Percentiles rank a stretch among this genome's conserved stretches.
These are phyloP conservation scores for Candida tetrigidarum DNA, from an alignment of 1,139 yeast genomes.

Conservation along the genomic window DNA sequence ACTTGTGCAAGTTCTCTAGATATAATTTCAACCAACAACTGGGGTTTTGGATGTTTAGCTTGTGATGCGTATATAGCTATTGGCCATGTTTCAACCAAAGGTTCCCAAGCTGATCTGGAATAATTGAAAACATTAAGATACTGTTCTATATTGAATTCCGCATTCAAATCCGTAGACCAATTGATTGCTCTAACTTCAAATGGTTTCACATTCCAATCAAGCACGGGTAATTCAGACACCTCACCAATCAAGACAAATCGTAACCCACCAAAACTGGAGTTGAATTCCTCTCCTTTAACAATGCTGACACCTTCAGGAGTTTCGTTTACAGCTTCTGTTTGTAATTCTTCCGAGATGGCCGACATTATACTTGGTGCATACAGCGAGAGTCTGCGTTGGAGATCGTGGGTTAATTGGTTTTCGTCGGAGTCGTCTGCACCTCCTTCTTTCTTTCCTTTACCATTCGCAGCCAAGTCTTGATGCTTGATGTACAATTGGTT, in stretches of 20 bases:
- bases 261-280: slow-evolving; percentile 76
- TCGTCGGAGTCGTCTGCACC: no score
- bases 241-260: slow-evolving; percentile 91
- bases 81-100: slow-evolving; percentile 88
- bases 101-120: slow-evolving; percentile 96
- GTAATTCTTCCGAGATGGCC: slow-evolving; percentile 31
- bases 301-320: slow-evolving; percentile 36
- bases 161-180: slow-evolving; percentile 89
- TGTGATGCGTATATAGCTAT: slow-evolving; percentile 72
- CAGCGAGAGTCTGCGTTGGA: slow-evolving; percentile 57
- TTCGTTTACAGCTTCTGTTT: slow-evolving; percentile 9
- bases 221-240: slow-evolving; percentile 89
- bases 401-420: slow-evolving; percentile 61
- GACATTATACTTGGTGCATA: slow-evolving; percentile 71
- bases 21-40: slow-evolving; percentile 61
- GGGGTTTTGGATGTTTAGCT: slow-evolving; percentile 45
- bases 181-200: slow-evolving; percentile 74
- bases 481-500: slow-evolving; percentile 53
- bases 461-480: slow-evolving; percentile 23
- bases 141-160: slow-evolving; percentile 70
- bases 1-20: slow-evolving; percentile 80
- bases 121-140: slow-evolving; percentile 85
- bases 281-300: slow-evolving; percentile 73
- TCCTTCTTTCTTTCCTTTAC: slow-evolving; percentile 27
- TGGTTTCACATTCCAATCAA: slow-evolving; percentile 79